Evolutionary conservation across 108 stramenopile genomes (phyloP).

Genomic region (Ochromonas danica): DNA sequence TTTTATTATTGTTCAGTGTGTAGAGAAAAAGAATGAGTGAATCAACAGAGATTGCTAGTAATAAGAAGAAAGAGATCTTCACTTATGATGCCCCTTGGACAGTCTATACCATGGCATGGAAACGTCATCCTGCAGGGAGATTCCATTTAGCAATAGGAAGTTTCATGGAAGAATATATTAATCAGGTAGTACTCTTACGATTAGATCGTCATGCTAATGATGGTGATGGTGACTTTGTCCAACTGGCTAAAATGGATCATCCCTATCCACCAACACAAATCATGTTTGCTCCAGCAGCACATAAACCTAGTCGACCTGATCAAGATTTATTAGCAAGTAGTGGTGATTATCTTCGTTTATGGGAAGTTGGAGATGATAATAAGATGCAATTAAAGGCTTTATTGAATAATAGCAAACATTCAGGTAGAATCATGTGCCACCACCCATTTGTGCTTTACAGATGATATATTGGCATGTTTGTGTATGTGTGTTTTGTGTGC

Average conservation of each 20-base stretch:
- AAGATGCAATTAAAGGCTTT: slow-evolving; percentile 72
- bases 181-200: slow-evolving; percentile 67
- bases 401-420: slow-evolving; percentile 69
- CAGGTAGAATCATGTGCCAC: slow-evolving; percentile 11
- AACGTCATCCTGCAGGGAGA: slow-evolving; percentile 66
- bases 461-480: too few relatives aligned
- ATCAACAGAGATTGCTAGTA: too few relatives aligned
- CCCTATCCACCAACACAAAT: slow-evolving; percentile 57
- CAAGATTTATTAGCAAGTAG: slow-evolving; percentile 91
- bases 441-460: too few relatives aligned
- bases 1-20: too few relatives aligned
- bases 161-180: slow-evolving; percentile 95
- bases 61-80: slow-evolving; percentile 89
- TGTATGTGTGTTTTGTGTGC: too few relatives aligned
- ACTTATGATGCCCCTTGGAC: slow-evolving; percentile 97
- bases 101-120: slow-evolving; percentile 87
- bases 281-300: slow-evolving; percentile 18
- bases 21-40: too few relatives aligned
- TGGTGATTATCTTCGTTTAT: slow-evolving; percentile 91
- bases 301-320: background rate
- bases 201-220: background rate
- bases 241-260: slow-evolving; percentile 51
- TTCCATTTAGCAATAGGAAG: slow-evolving; percentile 91
- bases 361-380: slow-evolving; percentile 68
- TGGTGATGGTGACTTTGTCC: slow-evolving; percentile 45